Evolutionary conservation across 345 rosid species (phyloP).

Genomic region (Rhodamnia rubescens): DNA sequence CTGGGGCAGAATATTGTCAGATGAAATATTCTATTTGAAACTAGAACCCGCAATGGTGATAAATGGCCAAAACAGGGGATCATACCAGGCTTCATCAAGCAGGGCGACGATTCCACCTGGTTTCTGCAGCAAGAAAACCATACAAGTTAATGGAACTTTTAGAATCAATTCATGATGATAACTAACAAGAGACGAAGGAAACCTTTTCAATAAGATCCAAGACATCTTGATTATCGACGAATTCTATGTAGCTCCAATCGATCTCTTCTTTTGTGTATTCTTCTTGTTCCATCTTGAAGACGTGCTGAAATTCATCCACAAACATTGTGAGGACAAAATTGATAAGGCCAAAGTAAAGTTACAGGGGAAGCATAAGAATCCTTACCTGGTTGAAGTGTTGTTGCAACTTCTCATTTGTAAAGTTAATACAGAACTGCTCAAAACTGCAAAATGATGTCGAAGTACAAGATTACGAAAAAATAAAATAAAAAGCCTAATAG

Average conservation of each 20-base stretch:
- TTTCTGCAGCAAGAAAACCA: conserved; percentile 5
- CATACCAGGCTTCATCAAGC: conserved; percentile 17
- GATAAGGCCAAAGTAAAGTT: neutral
- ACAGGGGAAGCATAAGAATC: neutral
- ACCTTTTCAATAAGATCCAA: conserved; percentile 95
- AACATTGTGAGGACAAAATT: neutral
- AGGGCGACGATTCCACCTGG: conserved; percentile 14
- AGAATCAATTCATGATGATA: neutral
- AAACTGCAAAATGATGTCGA: conserved; percentile 34
- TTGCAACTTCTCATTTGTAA: conserved; percentile 94
- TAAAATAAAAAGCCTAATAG: neutral
- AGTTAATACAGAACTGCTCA: conserved; percentile 94
- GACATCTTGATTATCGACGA: conserved; percentile 95
- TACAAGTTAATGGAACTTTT: neutral
- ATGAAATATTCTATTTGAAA: neutral
- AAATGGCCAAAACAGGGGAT: neutral
- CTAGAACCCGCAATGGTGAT: neutral
- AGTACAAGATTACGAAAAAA: neutral
- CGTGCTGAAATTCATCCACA: conserved; percentile 51
- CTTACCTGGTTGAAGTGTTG: conserved; percentile 94
- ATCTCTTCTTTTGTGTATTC: conserved; percentile 93
- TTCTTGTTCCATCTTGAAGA: conserved; percentile 98
- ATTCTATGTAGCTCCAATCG: conserved; percentile 94
- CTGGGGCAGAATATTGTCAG: neutral
- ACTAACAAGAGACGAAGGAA: neutral